These are phyloP conservation scores for Paraphoma chrysanthemicola DNA, from an alignment of 2,329 filamentous ascomycete species.

Conservation along the genomic window DNA sequence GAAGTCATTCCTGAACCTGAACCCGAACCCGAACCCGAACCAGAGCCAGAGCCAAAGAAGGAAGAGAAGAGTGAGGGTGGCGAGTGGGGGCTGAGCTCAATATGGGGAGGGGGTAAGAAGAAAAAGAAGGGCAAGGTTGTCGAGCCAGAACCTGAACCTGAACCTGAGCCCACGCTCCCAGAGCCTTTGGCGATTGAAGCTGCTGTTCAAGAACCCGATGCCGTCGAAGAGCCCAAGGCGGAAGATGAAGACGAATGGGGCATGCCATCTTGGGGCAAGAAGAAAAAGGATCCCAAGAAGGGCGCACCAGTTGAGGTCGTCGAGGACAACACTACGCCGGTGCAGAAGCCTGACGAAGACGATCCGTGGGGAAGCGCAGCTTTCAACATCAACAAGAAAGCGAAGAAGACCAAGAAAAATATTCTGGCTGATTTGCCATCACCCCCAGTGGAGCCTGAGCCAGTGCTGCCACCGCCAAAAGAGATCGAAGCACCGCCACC, in stretches of 20 bases:
- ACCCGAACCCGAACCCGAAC: constrained; percentile 31
- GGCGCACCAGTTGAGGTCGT: constrained; percentile 49
- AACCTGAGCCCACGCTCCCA: constrained; percentile 25
- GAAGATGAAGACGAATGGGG: constrained; percentile 63
- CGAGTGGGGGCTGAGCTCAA: constrained; percentile 45
- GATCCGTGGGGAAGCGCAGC: constrained; percentile 46
- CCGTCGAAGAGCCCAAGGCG: constrained; percentile 58
- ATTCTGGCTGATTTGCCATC: constrained; percentile 57
- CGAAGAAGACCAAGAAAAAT: constrained; percentile 63
- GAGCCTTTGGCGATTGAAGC: constrained; percentile 24
- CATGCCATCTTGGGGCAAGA: constrained; percentile 64
- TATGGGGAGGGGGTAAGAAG: constrained; percentile 54
- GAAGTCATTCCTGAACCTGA: constrained; percentile 17
- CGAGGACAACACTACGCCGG: constrained; percentile 48
- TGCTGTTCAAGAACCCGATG: constrained; percentile 53
- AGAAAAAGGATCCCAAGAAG: constrained; percentile 47
- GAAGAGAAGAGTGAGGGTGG: constrained; percentile 40
- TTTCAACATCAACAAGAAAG: constrained; percentile 58
- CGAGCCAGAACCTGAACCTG: constrained; percentile 42
- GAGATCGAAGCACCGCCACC: constrained; percentile 55
- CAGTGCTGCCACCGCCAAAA: constrained; percentile 56
- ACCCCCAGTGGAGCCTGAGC: constrained; percentile 53
- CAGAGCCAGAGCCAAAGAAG: constrained; percentile 38
- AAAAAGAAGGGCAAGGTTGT: constrained; percentile 53
- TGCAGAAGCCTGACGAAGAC: constrained; percentile 54